Conservation (phyloP, 2,329 filamentous ascomycete species). For the Botrytis squamosa region DNA sequence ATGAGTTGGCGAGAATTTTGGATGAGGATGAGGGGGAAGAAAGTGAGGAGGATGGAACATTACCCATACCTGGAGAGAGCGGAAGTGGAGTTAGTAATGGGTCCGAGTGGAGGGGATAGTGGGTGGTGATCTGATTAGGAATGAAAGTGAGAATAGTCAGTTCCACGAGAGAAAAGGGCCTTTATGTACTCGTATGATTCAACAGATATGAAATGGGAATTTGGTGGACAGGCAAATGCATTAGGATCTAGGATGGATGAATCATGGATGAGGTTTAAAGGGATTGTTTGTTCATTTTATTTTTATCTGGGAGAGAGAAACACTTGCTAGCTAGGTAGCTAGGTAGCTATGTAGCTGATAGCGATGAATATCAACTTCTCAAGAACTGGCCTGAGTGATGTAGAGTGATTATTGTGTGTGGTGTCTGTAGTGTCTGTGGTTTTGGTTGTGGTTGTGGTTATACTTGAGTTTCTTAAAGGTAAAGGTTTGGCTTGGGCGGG, state of each 20-base stretch:
- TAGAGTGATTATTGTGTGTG: neutral
- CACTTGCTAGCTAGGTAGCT: neutral
- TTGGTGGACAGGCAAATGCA: neutral
- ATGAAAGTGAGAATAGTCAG: neutral
- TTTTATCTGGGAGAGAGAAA: neutral
- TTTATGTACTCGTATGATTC: slow-evolving; percentile 5
- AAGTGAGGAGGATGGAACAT: slow-evolving; percentile 25
- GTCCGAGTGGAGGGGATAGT: slow-evolving; percentile 15
- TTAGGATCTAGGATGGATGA: neutral
- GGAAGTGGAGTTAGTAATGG: slow-evolving; percentile 17
- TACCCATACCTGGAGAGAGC: neutral
- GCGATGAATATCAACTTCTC: neutral
- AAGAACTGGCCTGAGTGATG: neutral
- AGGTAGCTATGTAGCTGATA: neutral
- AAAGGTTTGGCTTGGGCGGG: neutral
- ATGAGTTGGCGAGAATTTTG: slow-evolving; percentile 60
- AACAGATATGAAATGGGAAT: slow-evolving; percentile 1
- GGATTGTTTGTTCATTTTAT: neutral
- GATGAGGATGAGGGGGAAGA: slow-evolving; percentile 55
- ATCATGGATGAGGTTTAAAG: neutral
- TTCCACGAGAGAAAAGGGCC: neutral
- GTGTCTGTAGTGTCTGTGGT: neutral
- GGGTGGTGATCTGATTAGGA: neutral
- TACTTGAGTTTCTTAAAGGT: neutral
- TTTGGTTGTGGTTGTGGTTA: neutral